Evolutionary conservation across 192 early-diverging fungal genomes (phyloP).

Genomic region (Geosiphon pyriformis): DNA sequence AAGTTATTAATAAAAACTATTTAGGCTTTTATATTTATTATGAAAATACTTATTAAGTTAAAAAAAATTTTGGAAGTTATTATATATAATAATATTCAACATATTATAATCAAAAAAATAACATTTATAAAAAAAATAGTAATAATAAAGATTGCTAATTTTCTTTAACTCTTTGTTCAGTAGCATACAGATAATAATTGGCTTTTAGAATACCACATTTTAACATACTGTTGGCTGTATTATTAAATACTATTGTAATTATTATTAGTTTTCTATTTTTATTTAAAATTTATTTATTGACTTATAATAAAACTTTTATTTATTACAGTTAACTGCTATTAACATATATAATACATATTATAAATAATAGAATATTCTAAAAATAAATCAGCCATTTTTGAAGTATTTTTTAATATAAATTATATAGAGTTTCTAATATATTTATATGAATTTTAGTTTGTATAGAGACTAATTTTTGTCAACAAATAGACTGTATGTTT

Average conservation of each 20-base stretch:
- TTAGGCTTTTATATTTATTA: conserved; percentile 9
- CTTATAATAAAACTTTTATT: conserved; percentile 1
- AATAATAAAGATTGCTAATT: conserved; percentile 14
- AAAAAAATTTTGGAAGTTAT: conserved; percentile 9
- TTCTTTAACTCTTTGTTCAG: conserved; percentile 20
- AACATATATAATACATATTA: conserved; percentile 4
- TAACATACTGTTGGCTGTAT: conserved; percentile 19
- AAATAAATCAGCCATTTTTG: not conserved
- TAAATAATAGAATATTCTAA: conserved; percentile 1
- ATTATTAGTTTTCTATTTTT: conserved; percentile 15
- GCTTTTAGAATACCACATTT: conserved; percentile 11
- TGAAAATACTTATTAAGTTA: conserved; percentile 7
- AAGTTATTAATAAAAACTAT: conserved; percentile 11
- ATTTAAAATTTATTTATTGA: conserved; percentile 10
- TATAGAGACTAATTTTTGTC: not conserved
- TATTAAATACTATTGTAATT: conserved; percentile 13
- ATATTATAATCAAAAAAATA: conserved; percentile 1
- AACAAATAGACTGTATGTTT: not conserved
- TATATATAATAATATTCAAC: conserved; percentile 15
- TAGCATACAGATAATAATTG: conserved; percentile 14
- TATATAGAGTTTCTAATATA: not conserved
- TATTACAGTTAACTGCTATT: conserved; percentile 2
- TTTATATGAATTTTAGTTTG: not conserved
- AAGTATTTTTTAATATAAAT: conserved; percentile 8
- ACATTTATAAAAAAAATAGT: conserved; percentile 14